Evolutionary conservation across 306 rosid genomes (phyloP).

Genomic region (Urtica urens): DNA sequence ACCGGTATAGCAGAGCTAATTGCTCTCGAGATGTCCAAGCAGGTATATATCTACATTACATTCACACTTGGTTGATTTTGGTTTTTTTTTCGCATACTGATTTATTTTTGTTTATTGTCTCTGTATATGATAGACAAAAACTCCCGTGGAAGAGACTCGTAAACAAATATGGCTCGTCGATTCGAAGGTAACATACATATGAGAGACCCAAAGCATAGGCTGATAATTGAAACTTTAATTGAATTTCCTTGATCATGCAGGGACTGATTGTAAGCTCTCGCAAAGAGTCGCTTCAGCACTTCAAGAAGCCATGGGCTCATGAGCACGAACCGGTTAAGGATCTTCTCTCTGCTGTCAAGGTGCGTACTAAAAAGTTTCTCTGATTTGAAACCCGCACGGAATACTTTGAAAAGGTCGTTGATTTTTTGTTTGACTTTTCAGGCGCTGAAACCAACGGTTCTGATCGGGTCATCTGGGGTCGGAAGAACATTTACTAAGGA

Average conservation of each 20-base stretch:
- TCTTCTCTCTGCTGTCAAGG: conserved; percentile 75
- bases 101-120: conserved; percentile 1
- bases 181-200: conserved; percentile 51
- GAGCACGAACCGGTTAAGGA: conserved; percentile 67
- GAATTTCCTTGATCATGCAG: conserved; percentile 29
- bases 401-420: not conserved
- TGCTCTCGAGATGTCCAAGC: conserved; percentile 77
- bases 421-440: conserved; percentile 13
- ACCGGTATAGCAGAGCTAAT: conserved; percentile 93
- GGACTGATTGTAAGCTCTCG: conserved; percentile 81
- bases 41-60: conserved; percentile 26
- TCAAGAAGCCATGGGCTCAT: conserved; percentile 96
- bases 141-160: conserved; percentile 67
- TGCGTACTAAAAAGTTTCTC: conserved; percentile 7
- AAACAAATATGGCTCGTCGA: conserved; percentile 93
- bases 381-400: conserved; percentile 5
- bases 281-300: conserved; percentile 71
- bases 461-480: conserved; percentile 83
- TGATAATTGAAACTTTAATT: not conserved
- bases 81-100: not conserved
- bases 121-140: conserved; percentile 46
- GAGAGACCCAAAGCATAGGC: not conserved
- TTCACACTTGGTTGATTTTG: not conserved
- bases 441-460: conserved; percentile 77
- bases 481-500: conserved; percentile 80